phyloP scores from a whole-genome alignment of 257 asterid species.

The Nicotiana tabacum region DNA sequence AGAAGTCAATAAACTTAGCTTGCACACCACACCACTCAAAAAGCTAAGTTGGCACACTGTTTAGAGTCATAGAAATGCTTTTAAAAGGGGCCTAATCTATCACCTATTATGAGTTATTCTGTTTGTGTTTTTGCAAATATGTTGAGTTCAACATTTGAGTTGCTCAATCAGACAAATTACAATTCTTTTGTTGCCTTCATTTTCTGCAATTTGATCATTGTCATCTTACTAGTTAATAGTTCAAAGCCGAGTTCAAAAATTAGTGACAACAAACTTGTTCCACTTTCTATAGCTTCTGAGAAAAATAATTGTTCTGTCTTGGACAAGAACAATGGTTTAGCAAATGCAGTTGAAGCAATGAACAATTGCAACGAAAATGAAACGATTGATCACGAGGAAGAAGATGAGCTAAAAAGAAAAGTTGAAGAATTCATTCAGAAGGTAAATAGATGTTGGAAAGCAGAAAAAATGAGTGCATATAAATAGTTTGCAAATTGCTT shows the following conservation, averaged over 20 bases:
- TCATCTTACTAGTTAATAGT: background rate
- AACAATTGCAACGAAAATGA: background rate
- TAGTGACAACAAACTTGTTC: background rate
- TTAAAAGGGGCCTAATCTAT: background rate
- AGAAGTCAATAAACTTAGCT: background rate
- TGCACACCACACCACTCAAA: background rate
- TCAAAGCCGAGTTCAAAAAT: background rate
- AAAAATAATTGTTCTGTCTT: background rate
- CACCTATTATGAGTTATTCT: background rate
- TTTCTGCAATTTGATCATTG: slow-evolving; percentile 6
- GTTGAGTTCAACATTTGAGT: slow-evolving; percentile 13
- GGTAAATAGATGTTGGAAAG: slow-evolving; percentile 44
- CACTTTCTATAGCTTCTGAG: background rate
- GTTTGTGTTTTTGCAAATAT: background rate
- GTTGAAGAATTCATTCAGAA: slow-evolving; percentile 52
- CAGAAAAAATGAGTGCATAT: slow-evolving; percentile 27
- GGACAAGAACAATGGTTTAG: background rate
- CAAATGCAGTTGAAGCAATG: background rate
- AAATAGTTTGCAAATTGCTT: background rate
- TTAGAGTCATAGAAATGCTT: background rate
- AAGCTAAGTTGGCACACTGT: background rate
- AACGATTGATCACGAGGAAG: background rate
- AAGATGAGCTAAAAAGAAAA: slow-evolving; percentile 36
- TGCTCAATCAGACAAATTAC: background rate
- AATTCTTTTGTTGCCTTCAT: slow-evolving; percentile 9